Evolutionary conservation across 805 yeast species (phyloP), one percentile per base, ranked within the genome.

Genomic region (Cyberlindnera euphorbiae): DNA sequence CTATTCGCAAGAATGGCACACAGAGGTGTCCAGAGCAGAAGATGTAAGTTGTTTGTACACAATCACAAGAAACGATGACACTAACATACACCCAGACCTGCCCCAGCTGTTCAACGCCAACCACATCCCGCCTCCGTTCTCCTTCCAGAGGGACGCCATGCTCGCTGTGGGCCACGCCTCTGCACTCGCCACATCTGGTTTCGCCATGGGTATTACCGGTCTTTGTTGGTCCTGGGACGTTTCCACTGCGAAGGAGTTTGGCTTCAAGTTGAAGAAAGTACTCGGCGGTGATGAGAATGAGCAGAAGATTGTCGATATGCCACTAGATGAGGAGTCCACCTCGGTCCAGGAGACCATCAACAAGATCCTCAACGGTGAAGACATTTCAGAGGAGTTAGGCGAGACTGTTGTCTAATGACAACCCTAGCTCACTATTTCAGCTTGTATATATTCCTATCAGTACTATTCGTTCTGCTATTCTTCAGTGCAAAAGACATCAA

Each of bases 151-250:
- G 36, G 96, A 88, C 56, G 96, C 96, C 2, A 75, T 86, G 23
- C 77, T 79, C 27, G 96, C 96, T 0, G 86, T 89, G 3, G 76
- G 81, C 0, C 80, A 84, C 27, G 94, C 96, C 2, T 75, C 95
- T 0, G 60, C 82, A 31, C 62, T 89, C 13, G 84, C 96, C 3
- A 70, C 79, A 0, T 72, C 87, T 1, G 75, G 86, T 0, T 72
- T 82, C 49, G 73, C 85, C 2, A 84, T 85, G 86, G 60, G 75
- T 5, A 64, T 79, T 2, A 73, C 84, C 26, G 94, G 95, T 2
- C 67, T 77, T 3, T 79, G 86, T 50, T 88, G 96, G 96, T 66
- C 78, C 27, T 68, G 72, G 60, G 95, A 87, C 52, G 80, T 87
- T 9, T 73, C 84, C 7, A 67, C 64, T 19, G 66, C 81, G 31